Conservation (phyloP, 371 early-diverging fungal genomes). For the Chytridium lagenaria region DNA sequence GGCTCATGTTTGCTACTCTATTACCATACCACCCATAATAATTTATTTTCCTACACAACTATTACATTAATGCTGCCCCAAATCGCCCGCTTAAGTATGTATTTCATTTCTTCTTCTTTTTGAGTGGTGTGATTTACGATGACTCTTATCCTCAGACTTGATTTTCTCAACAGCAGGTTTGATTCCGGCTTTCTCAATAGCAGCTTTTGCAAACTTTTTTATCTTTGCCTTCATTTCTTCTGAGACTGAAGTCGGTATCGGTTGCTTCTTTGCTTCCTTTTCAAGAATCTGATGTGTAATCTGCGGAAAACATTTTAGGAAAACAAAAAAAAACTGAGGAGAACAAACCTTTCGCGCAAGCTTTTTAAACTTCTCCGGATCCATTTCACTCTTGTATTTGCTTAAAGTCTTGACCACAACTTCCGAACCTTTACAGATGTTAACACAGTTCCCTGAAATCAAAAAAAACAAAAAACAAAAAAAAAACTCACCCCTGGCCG, state of each 20-base stretch:
- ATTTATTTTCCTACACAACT: too few relatives aligned
- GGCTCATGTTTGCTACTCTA: too few relatives aligned
- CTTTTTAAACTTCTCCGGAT: slow-evolving; percentile 70
- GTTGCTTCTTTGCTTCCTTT: slow-evolving; percentile 53
- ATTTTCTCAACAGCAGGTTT: slow-evolving; percentile 14
- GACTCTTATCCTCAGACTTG: background rate
- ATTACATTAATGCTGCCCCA: too few relatives aligned
- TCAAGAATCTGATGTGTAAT: slow-evolving; percentile 66
- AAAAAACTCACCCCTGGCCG: slow-evolving; percentile 18
- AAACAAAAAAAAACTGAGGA: slow-evolving; percentile 1
- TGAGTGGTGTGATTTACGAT: background rate
- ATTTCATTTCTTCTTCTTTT: slow-evolving; percentile 15
- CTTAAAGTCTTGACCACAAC: slow-evolving; percentile 70
- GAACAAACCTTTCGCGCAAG: slow-evolving; percentile 65
- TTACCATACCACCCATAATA: too few relatives aligned
- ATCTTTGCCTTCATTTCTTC: slow-evolving; percentile 63
- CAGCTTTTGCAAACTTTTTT: slow-evolving; percentile 60
- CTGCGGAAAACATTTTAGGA: slow-evolving; percentile 23
- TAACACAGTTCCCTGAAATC: too few relatives aligned
- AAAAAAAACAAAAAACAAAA: background rate
- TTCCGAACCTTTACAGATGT: slow-evolving; percentile 59
- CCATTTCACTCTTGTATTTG: slow-evolving; percentile 64
- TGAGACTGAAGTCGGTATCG: slow-evolving; percentile 55
- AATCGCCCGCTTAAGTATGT: too few relatives aligned
- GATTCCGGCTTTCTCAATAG: slow-evolving; percentile 45